Percentiles rank a stretch among this genome's conserved stretches.
Evolutionary conservation across 768 basidiomycete species (phyloP).

Genomic region (Mycena vitilis): DNA sequence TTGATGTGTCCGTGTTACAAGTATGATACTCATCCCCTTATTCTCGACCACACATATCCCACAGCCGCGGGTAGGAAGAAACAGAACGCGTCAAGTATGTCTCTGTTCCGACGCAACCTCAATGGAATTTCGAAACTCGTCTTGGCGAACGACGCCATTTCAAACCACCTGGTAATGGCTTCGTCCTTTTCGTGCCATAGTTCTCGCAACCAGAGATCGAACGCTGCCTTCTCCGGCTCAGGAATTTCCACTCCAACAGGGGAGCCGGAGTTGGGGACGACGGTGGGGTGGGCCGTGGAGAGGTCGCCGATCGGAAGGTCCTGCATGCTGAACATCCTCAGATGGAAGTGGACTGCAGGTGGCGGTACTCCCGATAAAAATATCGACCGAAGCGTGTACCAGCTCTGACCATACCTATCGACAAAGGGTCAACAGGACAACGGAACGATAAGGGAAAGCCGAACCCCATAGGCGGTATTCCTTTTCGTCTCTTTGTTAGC

Average conservation of each 20-base stretch:
- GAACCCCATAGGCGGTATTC: conserved; percentile 81
- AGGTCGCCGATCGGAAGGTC: conserved; percentile 80
- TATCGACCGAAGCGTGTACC: conserved; percentile 91
- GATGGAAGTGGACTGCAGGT: conserved; percentile 87
- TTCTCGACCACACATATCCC: conserved; percentile 60
- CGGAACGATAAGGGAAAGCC: neutral
- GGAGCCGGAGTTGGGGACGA: conserved; percentile 43
- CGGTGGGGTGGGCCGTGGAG: conserved; percentile 48
- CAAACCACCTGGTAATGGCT: conserved; percentile 74
- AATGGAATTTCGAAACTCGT: conserved; percentile 67
- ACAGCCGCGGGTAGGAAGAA: conserved; percentile 72
- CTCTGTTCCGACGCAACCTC: conserved; percentile 62
- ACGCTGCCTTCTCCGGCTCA: conserved; percentile 67
- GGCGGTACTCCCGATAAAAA: conserved; percentile 86
- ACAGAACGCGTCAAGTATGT: conserved; percentile 75
- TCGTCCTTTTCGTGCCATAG: conserved; percentile 90
- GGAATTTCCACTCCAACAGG: conserved; percentile 62
- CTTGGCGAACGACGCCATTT: conserved; percentile 57
- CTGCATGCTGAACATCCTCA: conserved; percentile 81
- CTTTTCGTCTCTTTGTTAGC: conserved; percentile 48
- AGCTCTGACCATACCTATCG: conserved; percentile 72
- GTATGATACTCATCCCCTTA: conserved; percentile 44
- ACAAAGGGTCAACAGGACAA: neutral
- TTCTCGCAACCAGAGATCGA: conserved; percentile 86
- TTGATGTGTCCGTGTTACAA: conserved; percentile 22